These are phyloP conservation scores for Apiotrichum brassicae DNA, from an alignment of 1,284 basidiomycete species.

Conservation along the genomic window DNA sequence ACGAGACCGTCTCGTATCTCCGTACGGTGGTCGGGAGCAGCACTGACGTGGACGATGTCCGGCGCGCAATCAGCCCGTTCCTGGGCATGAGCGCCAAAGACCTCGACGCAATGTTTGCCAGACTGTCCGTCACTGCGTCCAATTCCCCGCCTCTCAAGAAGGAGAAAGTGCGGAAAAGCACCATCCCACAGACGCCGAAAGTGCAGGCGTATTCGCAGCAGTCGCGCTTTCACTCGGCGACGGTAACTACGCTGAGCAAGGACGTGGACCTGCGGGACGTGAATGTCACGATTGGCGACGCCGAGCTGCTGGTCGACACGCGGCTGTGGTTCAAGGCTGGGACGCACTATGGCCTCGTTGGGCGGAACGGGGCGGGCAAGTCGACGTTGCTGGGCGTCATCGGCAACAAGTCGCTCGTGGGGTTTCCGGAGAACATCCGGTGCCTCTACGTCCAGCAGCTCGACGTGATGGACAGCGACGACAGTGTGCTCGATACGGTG, in stretches of 20 bases:
- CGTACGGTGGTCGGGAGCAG: constrained; percentile 5
- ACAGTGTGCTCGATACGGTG: background rate
- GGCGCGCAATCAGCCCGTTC: constrained; percentile 11
- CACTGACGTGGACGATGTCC: constrained; percentile 1
- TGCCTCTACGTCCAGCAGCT: constrained; percentile 70
- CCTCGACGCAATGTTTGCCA: constrained; percentile 12
- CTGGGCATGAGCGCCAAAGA: constrained; percentile 10
- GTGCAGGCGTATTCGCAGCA: constrained; percentile 35
- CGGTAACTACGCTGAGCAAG: constrained; percentile 42
- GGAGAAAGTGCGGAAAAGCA: background rate
- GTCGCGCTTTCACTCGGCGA: constrained; percentile 52
- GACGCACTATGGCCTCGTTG: constrained; percentile 54
- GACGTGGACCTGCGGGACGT: constrained; percentile 54
- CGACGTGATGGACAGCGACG: constrained; percentile 77
- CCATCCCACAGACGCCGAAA: background rate
- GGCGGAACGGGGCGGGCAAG: constrained; percentile 58
- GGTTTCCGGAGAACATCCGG: constrained; percentile 69
- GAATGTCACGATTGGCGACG: constrained; percentile 50
- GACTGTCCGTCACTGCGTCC: background rate
- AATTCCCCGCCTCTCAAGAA: no score
- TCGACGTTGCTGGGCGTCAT: constrained; percentile 49
- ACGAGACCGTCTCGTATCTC: constrained; percentile 10
- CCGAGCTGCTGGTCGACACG: constrained; percentile 53
- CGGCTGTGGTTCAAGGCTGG: constrained; percentile 54
- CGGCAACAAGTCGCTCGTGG: constrained; percentile 85